Base-by-base conservation (phyloP, 345 rosid species). In the Boechera retrofracta region DNA sequence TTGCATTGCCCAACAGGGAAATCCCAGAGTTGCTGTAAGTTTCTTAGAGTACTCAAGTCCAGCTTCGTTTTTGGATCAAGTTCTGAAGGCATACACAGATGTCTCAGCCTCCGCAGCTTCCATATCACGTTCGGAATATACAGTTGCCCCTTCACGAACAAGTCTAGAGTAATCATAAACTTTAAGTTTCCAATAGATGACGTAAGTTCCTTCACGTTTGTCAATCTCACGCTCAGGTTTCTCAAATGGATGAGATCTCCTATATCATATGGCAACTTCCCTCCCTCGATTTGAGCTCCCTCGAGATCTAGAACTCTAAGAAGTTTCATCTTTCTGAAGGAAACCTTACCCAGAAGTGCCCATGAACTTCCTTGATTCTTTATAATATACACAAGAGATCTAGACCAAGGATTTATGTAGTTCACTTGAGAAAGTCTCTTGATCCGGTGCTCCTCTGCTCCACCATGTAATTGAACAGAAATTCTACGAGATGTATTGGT, bases 261-360 rank as follows among this genome's bases (percentile, higher is more conserved):
- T 7, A 85, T 54, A 2, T 52, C 83, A 31, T 69, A 56, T 0
- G 81, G 84, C 5, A 84, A 52, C 38, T 65, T 79, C 29, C 83
- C 85, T 53, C 29, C 62, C 6, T 3, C 2, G 10, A 36, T 7
- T 16, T 62, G 71, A 66, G 79, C 67, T 44, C 80, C 79, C 28
- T 80, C 86, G 0, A 85, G 70, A 48, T 84, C 78, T 4, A 84
- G 16, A 70, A 85, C 71, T 72, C 85, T 75, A 8, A 87, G 80
- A 35, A 79, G 52, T 65, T 74, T 81, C 61, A 75, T 77, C 51
- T 64, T 69, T 21, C 55, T 57, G 28, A 72, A 74, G 61, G 77
- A 64, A 75, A 53, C 83, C 49, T 35, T 57, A 6, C 76, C 81
- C 18, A 56, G 67, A 64, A 64, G 65, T 65, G n/a, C 48, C 72